Evolutionary conservation across 345 rosid species (phyloP).

Genomic region (Hypericum perforatum): DNA sequence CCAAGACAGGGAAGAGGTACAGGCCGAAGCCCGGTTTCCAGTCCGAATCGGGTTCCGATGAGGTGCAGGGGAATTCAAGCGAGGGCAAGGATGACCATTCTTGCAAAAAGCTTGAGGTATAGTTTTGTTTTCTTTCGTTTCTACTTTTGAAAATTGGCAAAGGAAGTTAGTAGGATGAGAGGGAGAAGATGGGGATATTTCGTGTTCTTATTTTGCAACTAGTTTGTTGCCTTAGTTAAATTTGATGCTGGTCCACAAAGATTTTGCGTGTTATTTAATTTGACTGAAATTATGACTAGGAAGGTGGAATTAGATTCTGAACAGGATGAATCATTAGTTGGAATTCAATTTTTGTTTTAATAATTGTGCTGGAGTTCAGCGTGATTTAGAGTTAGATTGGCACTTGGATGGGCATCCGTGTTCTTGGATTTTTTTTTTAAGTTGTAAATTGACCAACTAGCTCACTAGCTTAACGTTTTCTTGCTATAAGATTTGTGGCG

Average conservation of each 20-base stretch:
- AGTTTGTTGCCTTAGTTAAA: too few relatives aligned
- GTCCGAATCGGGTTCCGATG: constrained; percentile 26
- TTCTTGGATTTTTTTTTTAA: neutral
- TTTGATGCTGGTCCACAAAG: too few relatives aligned
- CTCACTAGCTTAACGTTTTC: too few relatives aligned
- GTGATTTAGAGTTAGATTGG: neutral
- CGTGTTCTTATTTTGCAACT: constrained; percentile 3
- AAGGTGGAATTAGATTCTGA: too few relatives aligned
- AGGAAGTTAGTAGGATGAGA: neutral
- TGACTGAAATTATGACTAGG: too few relatives aligned
- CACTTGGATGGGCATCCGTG: neutral
- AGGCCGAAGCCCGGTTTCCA: constrained; percentile 37
- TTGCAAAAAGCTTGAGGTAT: constrained; percentile 36
- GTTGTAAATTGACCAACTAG: neutral
- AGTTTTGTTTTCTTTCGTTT: neutral
- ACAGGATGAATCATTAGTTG: too few relatives aligned
- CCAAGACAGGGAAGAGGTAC: constrained; percentile 53
- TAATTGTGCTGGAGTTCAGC: neutral
- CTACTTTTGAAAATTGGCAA: too few relatives aligned
- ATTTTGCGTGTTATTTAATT: too few relatives aligned
- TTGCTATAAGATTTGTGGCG: neutral
- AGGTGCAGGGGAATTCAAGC: constrained; percentile 28
- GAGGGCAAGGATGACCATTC: constrained; percentile 21
- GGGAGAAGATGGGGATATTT: neutral
- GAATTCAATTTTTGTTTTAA: neutral